Evolutionary conservation across 2,329 filamentous ascomycete genomes (phyloP).

Genomic region (Hymenoscyphus linearis): DNA sequence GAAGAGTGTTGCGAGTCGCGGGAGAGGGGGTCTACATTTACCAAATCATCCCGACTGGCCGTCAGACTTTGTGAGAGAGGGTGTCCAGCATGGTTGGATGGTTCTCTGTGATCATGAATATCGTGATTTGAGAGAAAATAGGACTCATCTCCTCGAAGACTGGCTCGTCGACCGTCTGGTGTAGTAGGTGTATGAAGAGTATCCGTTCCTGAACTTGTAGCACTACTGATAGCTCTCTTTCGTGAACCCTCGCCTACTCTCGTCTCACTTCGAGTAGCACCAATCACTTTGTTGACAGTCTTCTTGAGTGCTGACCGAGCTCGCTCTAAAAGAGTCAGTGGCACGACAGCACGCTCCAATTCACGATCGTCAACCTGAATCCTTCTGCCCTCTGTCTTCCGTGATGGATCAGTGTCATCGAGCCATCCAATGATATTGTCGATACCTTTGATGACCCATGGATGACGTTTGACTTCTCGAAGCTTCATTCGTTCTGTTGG

Average conservation of each 20-base stretch:
- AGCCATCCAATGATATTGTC: conserved; percentile 74
- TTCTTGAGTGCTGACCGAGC: conserved; percentile 74
- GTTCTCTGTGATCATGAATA: conserved; percentile 33
- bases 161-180: conserved; percentile 43
- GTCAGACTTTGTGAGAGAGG: conserved; percentile 70
- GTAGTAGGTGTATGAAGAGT: conserved; percentile 46
- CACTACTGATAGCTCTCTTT: conserved; percentile 55
- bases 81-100: conserved; percentile 50
- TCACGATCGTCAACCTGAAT: conserved; percentile 92
- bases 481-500: conserved; percentile 83
- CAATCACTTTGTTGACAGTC: conserved; percentile 56
- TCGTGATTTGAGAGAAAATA: conserved; percentile 45
- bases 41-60: conserved; percentile 56
- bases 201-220: conserved; percentile 58
- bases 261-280: conserved; percentile 37
- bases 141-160: conserved; percentile 51
- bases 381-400: conserved; percentile 70
- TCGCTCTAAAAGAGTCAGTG: conserved; percentile 79
- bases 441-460: conserved; percentile 81
- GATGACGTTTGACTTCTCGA: conserved; percentile 87
- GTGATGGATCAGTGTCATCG: conserved; percentile 85
- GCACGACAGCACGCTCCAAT: conserved; percentile 83
- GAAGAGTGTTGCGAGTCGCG: conserved; percentile 36
- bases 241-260: conserved; percentile 49
- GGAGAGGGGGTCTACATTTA: conserved; percentile 30